These are phyloP conservation scores for Perilla frutescens DNA, from an alignment of 257 asterid species.

Conservation along the genomic window DNA sequence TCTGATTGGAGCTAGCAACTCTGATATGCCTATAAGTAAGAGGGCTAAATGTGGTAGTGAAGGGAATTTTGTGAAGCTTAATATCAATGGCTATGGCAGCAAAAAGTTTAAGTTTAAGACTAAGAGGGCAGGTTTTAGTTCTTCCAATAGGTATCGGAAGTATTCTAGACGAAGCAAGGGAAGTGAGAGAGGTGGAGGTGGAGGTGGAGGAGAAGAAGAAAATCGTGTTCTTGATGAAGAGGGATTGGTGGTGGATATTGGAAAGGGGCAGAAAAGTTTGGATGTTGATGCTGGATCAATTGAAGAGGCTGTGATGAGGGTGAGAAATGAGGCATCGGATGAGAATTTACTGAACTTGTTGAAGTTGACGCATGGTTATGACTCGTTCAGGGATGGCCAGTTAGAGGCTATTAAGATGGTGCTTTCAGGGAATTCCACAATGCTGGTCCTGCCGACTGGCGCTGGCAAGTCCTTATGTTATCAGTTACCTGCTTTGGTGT, in stretches of 20 bases:
- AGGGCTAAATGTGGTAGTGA: conserved; percentile 61
- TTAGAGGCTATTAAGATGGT: conserved; percentile 90
- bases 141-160: conserved; percentile 52
- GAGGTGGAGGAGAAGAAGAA: conserved; percentile 38
- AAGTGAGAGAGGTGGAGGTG: conserved; percentile 36
- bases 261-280: conserved; percentile 41
- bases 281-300: conserved; percentile 44
- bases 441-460: conserved; percentile 95
- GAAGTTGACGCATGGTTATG: conserved; percentile 78
- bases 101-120: conserved; percentile 67
- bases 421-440: conserved; percentile 73
- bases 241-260: conserved; percentile 53
- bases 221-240: conserved; percentile 58
- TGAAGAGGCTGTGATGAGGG: conserved; percentile 74
- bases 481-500: conserved; percentile 82
- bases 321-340: conserved; percentile 67
- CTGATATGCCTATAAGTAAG: conserved; percentile 44
- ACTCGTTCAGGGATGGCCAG: conserved; percentile 86
- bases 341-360: conserved; percentile 74
- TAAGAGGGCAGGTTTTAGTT: conserved; percentile 47
- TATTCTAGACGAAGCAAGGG: conserved; percentile 48
- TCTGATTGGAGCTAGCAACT: conserved; percentile 51
- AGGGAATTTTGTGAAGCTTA: conserved; percentile 95
- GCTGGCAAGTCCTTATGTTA: conserved; percentile 92
- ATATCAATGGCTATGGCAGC: conserved; percentile 88